Conservation (phyloP, 768 basidiomycete species). For the Auricularia sp. region DNA sequence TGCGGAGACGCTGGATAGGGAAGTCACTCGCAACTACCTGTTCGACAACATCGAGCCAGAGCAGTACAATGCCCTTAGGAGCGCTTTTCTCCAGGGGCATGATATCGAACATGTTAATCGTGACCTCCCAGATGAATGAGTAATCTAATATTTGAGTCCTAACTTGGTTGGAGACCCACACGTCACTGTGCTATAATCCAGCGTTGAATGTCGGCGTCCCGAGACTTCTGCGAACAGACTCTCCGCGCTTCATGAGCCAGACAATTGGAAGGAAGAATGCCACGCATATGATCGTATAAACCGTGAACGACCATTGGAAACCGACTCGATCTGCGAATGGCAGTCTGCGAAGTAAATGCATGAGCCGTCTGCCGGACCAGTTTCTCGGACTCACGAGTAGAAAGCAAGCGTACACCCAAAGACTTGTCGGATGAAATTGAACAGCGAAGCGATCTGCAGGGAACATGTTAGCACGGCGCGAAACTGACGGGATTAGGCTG, state of each 20-base stretch:
- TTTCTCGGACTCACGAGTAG: background rate
- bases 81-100: too few relatives aligned
- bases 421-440: conserved; percentile 7
- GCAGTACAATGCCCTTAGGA: too few relatives aligned
- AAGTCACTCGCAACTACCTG: too few relatives aligned
- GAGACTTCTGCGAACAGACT: conserved; percentile 1
- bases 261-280: conserved; percentile 7
- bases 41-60: too few relatives aligned
- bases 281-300: conserved; percentile 3
- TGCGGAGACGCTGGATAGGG: too few relatives aligned
- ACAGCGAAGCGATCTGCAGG: background rate
- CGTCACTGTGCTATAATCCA: background rate
- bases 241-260: conserved; percentile 5
- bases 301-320: conserved; percentile 4
- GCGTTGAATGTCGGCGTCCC: conserved; percentile 1
- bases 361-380: too few relatives aligned
- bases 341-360: background rate
- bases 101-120: too few relatives aligned
- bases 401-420: conserved; percentile 7
- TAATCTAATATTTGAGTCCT: background rate
- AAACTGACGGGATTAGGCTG: too few relatives aligned
- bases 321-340: background rate
- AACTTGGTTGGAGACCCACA: background rate
- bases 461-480: background rate
- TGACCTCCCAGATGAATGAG: too few relatives aligned